A percentile compares a stretch with the other conserved stretches of the same genome.
These are phyloP conservation scores for Camellia sinensis DNA, from an alignment of 148 eudicot species.

Conservation along the genomic window DNA sequence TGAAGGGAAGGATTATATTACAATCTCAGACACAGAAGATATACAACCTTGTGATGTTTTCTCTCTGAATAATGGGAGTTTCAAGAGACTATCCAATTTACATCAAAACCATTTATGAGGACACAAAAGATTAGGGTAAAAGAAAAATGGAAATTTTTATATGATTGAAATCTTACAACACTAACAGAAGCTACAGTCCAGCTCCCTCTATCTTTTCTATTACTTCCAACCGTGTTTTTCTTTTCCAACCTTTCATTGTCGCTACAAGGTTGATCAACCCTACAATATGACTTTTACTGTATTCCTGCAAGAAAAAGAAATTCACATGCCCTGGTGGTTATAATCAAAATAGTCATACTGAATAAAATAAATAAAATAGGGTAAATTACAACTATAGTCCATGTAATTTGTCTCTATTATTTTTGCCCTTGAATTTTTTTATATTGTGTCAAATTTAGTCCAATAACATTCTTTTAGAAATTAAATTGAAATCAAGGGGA, in stretches of 20 bases:
- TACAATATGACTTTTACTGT: slow-evolving; percentile 65
- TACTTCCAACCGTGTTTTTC: slow-evolving; percentile 83
- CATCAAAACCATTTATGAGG: slow-evolving; percentile 12
- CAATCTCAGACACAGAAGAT: slow-evolving; percentile 29
- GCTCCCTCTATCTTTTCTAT: slow-evolving; percentile 73
- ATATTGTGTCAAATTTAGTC: no score
- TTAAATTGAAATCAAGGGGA: no score
- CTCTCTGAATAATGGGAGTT: slow-evolving; percentile 4
- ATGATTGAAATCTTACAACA: slow-evolving; percentile 10
- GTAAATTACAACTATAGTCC: no score
- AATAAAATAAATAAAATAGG: background rate
- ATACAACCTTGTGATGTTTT: slow-evolving; percentile 26
- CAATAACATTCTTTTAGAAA: no score
- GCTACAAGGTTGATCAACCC: slow-evolving; percentile 91
- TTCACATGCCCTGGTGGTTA: background rate
- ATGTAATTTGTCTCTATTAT: background rate
- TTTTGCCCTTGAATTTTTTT: no score
- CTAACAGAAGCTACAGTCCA: slow-evolving; percentile 10
- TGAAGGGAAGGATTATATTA: slow-evolving; percentile 14
- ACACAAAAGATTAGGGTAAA: background rate
- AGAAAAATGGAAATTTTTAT: slow-evolving; percentile 14
- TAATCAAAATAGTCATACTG: background rate
- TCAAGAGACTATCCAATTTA: slow-evolving; percentile 21
- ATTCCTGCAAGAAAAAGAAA: slow-evolving; percentile 51
- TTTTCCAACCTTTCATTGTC: slow-evolving; percentile 88